phyloP scores from a whole-genome alignment of 257 asterid genomes.

The Solanum habrochaites region DNA sequence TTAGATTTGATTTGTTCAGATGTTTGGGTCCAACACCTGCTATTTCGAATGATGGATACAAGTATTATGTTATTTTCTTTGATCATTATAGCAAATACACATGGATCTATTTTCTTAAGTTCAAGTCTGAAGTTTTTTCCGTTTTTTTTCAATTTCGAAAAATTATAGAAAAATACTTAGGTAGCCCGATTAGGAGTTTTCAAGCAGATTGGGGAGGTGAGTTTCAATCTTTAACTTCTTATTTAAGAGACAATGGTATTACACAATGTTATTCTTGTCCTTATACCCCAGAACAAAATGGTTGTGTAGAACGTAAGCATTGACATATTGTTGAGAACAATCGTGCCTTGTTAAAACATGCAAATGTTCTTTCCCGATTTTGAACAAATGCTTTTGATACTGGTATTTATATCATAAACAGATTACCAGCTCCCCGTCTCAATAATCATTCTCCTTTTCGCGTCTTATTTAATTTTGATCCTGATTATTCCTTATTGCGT shows the following conservation, averaged over 20 bases:
- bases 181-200: background rate
- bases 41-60: background rate
- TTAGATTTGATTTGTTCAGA: too few relatives aligned
- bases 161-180: background rate
- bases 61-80: too few relatives aligned
- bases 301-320: background rate
- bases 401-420: background rate
- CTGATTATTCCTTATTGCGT: background rate
- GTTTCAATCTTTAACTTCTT: too few relatives aligned
- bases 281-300: background rate
- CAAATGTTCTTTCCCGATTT: background rate
- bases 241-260: too few relatives aligned
- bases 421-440: background rate
- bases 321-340: background rate
- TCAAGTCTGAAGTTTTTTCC: too few relatives aligned
- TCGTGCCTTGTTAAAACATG: background rate
- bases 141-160: background rate
- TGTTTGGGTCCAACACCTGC: too few relatives aligned
- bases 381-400: background rate
- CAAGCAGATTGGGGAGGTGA: background rate
- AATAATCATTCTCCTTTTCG: background rate
- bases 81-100: background rate
- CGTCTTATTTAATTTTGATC: too few relatives aligned
- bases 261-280: background rate
- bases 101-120: background rate